phyloP scores from a whole-genome alignment of 1,139 yeast species.

The Candida albicans region DNA sequence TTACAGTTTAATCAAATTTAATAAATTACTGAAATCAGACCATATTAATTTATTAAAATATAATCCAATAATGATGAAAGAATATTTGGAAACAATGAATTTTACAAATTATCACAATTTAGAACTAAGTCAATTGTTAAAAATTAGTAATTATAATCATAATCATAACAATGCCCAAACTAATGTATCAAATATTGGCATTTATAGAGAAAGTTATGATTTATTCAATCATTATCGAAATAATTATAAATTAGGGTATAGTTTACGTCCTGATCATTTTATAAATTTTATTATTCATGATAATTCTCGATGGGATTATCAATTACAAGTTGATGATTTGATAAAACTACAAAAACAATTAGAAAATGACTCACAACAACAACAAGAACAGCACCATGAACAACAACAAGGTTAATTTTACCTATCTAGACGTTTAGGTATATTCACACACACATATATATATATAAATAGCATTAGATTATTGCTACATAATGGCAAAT shows the following conservation, averaged over 20 bases:
- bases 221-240: conserved; percentile 11
- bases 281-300: conserved; percentile 22
- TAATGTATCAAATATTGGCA: no score
- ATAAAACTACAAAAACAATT: conserved; percentile 6
- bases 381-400: background rate
- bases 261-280: conserved; percentile 28
- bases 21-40: conserved; percentile 25
- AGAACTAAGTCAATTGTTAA: conserved; percentile 21
- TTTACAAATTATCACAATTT: conserved; percentile 29
- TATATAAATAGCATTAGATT: no score
- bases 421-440: background rate
- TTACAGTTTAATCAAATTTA: conserved; percentile 18
- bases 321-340: conserved; percentile 17
- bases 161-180: conserved; percentile 1
- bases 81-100: conserved; percentile 23
- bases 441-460: no score
- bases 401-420: background rate
- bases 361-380: background rate
- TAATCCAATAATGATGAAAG: conserved; percentile 25
- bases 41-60: conserved; percentile 29
- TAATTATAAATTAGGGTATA: conserved; percentile 15
- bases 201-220: conserved; percentile 7
- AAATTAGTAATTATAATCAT: conserved; percentile 7
- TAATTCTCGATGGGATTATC: conserved; percentile 18
- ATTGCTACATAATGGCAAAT: no score